Percentiles rank a stretch among this genome's conserved stretches.
Conservation (phyloP, 2,329 filamentous ascomycete species). For the Penicillium palitans region DNA sequence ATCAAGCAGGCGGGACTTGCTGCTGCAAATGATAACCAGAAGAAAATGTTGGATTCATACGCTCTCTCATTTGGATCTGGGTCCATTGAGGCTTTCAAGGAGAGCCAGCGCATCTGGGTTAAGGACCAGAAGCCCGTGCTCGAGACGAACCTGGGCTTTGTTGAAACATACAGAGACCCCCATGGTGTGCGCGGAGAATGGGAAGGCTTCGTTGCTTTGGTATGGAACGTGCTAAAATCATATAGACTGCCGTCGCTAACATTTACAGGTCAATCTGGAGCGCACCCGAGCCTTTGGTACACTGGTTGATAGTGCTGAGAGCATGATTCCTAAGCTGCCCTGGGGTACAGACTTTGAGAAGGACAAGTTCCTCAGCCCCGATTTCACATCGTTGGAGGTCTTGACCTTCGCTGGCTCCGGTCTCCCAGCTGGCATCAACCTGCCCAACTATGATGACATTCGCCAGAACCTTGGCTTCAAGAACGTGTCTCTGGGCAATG, state of each 20-base stretch:
- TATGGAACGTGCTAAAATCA: constrained; percentile 25
- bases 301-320: constrained; percentile 76
- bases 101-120: constrained; percentile 79
- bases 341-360: constrained; percentile 92
- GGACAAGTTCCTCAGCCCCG: constrained; percentile 89
- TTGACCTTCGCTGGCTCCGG: constrained; percentile 72
- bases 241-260: constrained; percentile 29
- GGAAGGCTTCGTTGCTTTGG: constrained; percentile 76
- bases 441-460: constrained; percentile 60
- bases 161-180: constrained; percentile 83
- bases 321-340: constrained; percentile 83
- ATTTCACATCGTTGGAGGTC: constrained; percentile 94
- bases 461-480: constrained; percentile 66
- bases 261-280: constrained; percentile 70
- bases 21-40: constrained; percentile 71
- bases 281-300: constrained; percentile 84
- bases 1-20: constrained; percentile 68
- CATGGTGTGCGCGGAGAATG: constrained; percentile 79
- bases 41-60: constrained; percentile 72
- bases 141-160: constrained; percentile 79
- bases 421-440: constrained; percentile 61
- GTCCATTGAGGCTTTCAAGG: constrained; percentile 74
- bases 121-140: constrained; percentile 78
- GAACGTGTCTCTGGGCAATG: constrained; percentile 83
- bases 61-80: constrained; percentile 72